Evolutionary conservation across 2,329 filamentous ascomycete species (phyloP), one percentile per base, ranked within the genome.

Genomic region (Aspergillus awamori): DNA sequence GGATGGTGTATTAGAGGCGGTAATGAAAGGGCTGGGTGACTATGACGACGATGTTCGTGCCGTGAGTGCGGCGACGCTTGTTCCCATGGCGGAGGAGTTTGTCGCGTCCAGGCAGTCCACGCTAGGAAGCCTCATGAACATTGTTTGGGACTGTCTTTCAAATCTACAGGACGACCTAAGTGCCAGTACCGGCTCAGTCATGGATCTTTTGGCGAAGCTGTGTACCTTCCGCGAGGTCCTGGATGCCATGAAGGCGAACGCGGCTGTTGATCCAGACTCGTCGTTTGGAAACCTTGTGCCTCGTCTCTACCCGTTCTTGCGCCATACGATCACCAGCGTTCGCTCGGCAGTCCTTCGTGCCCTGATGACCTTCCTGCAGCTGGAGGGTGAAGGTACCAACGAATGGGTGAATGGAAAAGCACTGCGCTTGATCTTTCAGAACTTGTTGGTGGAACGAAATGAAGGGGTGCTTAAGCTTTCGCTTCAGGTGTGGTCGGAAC

Each of bases 141-240:
- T 98, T 61, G 93, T 99, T 28, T 99, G 95, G 95, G 91, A 96
- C 72, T 98, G 95, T 79, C 82, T 99, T 24, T 96, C 94, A 3
- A 96, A 96, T 73, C 82, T 99, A n/a, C 93, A 94, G 66, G 95
- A 99, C 73, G 95, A 99, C 73, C 83, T 99, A 17, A 98, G 93
- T 75, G 95, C 95, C 4, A 98, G 95, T 75, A 99, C 96, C 8
- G 95, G 95, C 52, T 96, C 93, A 59, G 96, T 99, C 58, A 99
- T 99, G 96, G 96, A 99, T 75, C 85, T 99, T 43, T 84, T 99
- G 17, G 95, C 96, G 13, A 98, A 95, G 62, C 86, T 99, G 2
- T 99, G 95, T 80, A 90, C 93, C 65, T 99, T 97, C 80, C 91
- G 91, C 0, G 87, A 97, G 78, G 94, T 98, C 7, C 80, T 99